Evolutionary conservation across 2,329 filamentous ascomycete species (phyloP).

Genomic region (Helotiales sp.): DNA sequence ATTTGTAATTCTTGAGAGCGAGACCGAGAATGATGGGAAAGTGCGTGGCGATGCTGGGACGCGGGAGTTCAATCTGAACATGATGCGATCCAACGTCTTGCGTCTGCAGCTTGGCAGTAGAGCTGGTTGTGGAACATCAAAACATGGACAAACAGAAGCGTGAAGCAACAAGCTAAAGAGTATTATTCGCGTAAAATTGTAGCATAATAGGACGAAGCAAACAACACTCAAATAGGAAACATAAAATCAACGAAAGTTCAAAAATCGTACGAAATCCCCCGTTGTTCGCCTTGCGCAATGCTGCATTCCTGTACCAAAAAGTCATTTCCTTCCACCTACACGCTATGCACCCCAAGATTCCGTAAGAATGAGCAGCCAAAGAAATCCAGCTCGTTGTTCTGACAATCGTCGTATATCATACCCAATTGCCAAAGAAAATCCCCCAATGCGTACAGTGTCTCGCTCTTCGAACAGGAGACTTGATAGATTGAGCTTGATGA

Average conservation of each 20-base stretch:
- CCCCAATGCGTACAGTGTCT: neutral
- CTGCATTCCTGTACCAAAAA: neutral
- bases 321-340: conserved; percentile 4
- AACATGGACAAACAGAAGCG: neutral
- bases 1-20: neutral
- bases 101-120: too few relatives aligned
- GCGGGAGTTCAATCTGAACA: neutral
- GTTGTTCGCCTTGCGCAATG: neutral
- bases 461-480: neutral
- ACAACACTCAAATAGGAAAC: neutral
- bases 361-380: neutral
- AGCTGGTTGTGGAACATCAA: too few relatives aligned
- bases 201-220: neutral
- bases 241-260: neutral
- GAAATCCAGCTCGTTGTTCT: neutral
- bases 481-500: neutral
- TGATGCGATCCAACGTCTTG: neutral
- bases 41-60: neutral
- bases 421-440: neutral
- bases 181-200: neutral
- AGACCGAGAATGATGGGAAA: neutral
- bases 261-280: conserved; percentile 6
- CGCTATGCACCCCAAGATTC: conserved; percentile 9
- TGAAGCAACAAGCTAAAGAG: neutral
- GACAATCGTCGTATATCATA: neutral